These are phyloP conservation scores for Pterocarpus santalinus DNA, from an alignment of 306 rosid species.

Conservation along the genomic window DNA sequence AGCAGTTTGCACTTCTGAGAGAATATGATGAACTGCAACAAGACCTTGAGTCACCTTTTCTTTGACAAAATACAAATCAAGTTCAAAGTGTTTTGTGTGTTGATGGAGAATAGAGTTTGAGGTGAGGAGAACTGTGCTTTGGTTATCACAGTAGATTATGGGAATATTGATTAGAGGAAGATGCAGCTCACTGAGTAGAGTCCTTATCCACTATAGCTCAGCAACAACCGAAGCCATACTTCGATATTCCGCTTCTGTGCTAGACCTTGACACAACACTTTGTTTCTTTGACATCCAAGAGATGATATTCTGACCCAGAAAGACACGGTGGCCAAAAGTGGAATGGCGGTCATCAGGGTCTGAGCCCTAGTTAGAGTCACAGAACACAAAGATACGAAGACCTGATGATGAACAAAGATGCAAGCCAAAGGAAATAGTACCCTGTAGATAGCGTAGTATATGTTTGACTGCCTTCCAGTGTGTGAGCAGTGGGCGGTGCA, in stretches of 20 bases:
- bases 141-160: background rate
- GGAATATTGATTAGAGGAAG: background rate
- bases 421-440: background rate
- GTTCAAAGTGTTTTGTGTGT: background rate
- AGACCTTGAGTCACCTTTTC: no score
- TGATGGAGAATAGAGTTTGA: background rate
- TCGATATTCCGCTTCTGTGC: background rate
- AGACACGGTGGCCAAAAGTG: background rate
- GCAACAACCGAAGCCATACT: background rate
- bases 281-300: background rate
- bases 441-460: background rate
- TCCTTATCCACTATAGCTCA: background rate
- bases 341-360: background rate
- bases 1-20: background rate
- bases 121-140: background rate
- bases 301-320: background rate
- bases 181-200: no score
- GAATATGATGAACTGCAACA: background rate
- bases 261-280: background rate
- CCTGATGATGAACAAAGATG: no score
- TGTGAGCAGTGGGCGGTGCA: background rate
- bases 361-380: background rate
- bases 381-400: background rate
- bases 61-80: background rate
- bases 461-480: background rate